Conservation (phyloP, 2,329 filamentous ascomycete species). For the Hypoxylon sp. region DNA sequence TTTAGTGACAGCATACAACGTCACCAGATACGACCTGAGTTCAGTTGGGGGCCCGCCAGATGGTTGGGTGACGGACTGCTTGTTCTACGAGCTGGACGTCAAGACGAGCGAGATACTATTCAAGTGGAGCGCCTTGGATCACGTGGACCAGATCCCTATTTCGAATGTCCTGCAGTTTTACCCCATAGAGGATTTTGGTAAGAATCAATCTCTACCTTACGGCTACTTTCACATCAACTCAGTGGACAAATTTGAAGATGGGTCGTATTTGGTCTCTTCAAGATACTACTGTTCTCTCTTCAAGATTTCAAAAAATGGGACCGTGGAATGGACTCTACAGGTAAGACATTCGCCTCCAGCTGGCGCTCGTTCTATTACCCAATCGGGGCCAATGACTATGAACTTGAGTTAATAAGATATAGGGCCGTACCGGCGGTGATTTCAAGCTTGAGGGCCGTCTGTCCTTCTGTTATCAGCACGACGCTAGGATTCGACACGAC, state of each 20-base stretch:
- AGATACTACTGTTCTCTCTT: constrained; percentile 45
- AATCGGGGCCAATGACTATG: not conserved
- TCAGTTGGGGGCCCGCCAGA: constrained; percentile 50
- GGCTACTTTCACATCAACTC: constrained; percentile 50
- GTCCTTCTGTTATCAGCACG: constrained; percentile 54
- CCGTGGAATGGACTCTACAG: constrained; percentile 45
- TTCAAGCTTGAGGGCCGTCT: constrained; percentile 35
- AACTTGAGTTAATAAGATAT: constrained; percentile 18
- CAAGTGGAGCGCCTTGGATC: constrained; percentile 56
- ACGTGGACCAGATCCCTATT: constrained; percentile 51
- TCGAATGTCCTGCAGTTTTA: constrained; percentile 33
- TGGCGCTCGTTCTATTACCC: not conserved
- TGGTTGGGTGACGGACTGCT: constrained; percentile 53
- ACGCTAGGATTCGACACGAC: constrained; percentile 49
- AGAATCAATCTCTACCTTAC: constrained; percentile 43
- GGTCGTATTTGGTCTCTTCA: constrained; percentile 48
- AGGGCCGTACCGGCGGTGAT: constrained; percentile 46
- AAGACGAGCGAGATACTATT: constrained; percentile 56
- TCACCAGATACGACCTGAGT: constrained; percentile 50
- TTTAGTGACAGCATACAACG: constrained; percentile 50
- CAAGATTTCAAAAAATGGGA: constrained; percentile 42
- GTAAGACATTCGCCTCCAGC: constrained; percentile 23
- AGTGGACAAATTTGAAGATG: constrained; percentile 45
- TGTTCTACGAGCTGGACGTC: constrained; percentile 59
- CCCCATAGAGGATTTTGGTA: constrained; percentile 39